phyloP scores from a whole-genome alignment of 176 grass and related monocot genomes.

The Thalia dealbata region DNA sequence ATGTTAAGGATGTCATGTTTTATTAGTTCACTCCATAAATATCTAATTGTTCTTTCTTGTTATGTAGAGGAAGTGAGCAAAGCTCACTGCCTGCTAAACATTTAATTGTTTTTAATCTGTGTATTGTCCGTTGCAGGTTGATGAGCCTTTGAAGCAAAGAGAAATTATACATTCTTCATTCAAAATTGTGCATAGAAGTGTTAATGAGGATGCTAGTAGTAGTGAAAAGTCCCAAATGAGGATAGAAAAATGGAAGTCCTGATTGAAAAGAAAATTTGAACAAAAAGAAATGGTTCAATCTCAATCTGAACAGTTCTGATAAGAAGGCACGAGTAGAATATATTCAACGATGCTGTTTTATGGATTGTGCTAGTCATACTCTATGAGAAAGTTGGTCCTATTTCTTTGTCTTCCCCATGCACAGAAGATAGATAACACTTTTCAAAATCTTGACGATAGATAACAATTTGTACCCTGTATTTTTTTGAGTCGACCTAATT shows the following conservation, averaged over 20 bases:
- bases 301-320: not conserved
- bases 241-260: constrained; percentile 24
- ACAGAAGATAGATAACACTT: not conserved
- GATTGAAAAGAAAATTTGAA: not conserved
- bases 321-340: not conserved
- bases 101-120: constrained; percentile 14
- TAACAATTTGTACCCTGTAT: not conserved
- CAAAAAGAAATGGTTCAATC: constrained; percentile 2
- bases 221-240: constrained; percentile 43
- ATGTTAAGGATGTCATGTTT: constrained; percentile 6
- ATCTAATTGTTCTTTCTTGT: no score
- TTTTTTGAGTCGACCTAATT: not conserved
- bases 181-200: constrained; percentile 47
- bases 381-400: not conserved
- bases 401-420: not conserved
- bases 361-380: not conserved
- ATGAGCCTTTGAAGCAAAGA: constrained; percentile 82
- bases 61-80: no score
- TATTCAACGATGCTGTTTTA: not conserved
- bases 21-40: not conserved
- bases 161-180: constrained; percentile 78
- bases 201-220: constrained; percentile 30
- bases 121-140: constrained; percentile 43
- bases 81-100: no score
- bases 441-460: not conserved